A percentile compares a stretch with the other conserved stretches of the same genome.
Conservation (phyloP, 805 yeast genomes). For the Kodamaea neixiangensis region DNA sequence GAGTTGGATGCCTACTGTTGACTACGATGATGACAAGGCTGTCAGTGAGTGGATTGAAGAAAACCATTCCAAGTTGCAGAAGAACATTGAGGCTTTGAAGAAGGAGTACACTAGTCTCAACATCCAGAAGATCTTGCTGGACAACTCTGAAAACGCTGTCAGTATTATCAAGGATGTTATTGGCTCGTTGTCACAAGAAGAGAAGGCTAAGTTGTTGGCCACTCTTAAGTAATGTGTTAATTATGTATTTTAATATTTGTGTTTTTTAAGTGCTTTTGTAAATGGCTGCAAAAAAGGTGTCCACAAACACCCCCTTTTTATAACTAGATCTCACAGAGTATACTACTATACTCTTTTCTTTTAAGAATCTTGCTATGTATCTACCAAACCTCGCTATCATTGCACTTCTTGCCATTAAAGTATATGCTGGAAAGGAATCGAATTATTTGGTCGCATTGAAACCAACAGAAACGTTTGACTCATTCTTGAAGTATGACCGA, state of each 20-base stretch:
- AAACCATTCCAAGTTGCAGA: conserved; percentile 64
- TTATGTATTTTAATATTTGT: not conserved
- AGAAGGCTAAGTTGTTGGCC: conserved; percentile 29
- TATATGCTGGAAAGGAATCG: not conserved
- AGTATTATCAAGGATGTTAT: conserved; percentile 39
- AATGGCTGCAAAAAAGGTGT: conserved; percentile 1
- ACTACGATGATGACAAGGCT: conserved; percentile 69
- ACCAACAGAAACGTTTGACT: conserved; percentile 48
- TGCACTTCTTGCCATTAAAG: not conserved
- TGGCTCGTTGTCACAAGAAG: conserved; percentile 35
- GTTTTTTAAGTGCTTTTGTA: not conserved
- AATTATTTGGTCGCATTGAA: conserved; percentile 54
- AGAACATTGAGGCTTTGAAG: conserved; percentile 62
- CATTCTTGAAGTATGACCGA: conserved; percentile 46
- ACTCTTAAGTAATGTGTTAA: conserved; percentile 21
- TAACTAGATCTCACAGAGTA: too few species aligned
- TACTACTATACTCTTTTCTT: not conserved
- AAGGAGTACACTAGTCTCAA: conserved; percentile 66
- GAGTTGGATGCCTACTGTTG: conserved; percentile 81
- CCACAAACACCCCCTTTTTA: too few species aligned
- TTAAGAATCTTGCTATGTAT: not conserved
- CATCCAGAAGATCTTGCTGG: conserved; percentile 52
- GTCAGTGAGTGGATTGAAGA: conserved; percentile 87
- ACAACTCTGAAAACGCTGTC: conserved; percentile 32
- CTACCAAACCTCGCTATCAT: not conserved